Conservation (phyloP, 345 rosid genomes). For the Eucalyptus curtisii region DNA sequence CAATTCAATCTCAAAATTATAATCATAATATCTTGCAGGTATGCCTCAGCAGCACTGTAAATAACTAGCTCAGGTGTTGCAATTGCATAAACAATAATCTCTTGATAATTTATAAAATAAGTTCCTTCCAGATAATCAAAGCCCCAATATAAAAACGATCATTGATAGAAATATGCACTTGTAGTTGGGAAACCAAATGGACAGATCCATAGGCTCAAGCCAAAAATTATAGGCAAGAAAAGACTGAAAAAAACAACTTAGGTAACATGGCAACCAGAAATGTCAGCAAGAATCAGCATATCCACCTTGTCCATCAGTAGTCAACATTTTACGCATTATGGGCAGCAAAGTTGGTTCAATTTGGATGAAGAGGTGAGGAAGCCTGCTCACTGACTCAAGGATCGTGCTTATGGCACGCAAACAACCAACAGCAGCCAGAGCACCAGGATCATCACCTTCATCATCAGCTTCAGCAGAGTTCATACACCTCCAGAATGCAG, state of each 20-base stretch:
- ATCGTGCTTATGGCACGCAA: constrained; percentile 95
- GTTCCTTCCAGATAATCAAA: neutral
- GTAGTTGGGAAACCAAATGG: neutral
- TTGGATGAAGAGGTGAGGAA: constrained; percentile 80
- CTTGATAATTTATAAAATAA: neutral
- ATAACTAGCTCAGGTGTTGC: neutral
- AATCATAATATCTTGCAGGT: neutral
- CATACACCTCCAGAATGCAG: constrained; percentile 95
- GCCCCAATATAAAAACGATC: neutral
- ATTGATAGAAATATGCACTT: neutral
- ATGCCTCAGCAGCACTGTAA: neutral
- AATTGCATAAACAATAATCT: neutral
- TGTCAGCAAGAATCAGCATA: neutral
- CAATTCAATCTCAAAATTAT: neutral
- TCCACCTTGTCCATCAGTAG: constrained; percentile 94
- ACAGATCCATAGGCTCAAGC: neutral
- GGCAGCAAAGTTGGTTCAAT: constrained; percentile 88
- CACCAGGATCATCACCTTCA: constrained; percentile 83
- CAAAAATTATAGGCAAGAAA: neutral
- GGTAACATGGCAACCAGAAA: neutral
- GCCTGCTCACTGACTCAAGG: constrained; percentile 89
- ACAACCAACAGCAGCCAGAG: constrained; percentile 94
- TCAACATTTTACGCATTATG: constrained; percentile 87
- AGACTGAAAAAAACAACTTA: neutral
- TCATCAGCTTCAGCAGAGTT: constrained; percentile 82